Conservation (phyloP, 345 rosid species). For the Turnera subulata region DNA sequence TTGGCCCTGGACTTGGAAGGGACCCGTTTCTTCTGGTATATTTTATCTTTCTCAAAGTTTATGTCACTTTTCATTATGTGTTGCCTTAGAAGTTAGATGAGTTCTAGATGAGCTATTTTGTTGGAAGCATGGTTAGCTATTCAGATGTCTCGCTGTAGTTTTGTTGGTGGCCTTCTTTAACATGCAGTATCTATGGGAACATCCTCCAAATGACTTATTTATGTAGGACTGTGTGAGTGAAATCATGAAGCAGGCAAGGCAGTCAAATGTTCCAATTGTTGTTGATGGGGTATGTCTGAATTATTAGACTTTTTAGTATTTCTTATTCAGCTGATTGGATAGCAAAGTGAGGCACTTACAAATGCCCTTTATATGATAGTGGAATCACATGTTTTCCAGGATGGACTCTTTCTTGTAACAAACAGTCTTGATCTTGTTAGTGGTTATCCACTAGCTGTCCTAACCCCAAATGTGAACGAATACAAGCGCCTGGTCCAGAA, state of each 20-base stretch:
- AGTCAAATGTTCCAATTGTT: slow-evolving; percentile 67
- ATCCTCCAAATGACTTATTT: not conserved
- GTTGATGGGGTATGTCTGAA: slow-evolving; percentile 69
- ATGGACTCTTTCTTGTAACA: slow-evolving; percentile 88
- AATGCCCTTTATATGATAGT: slow-evolving; percentile 3
- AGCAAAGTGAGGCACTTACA: not conserved
- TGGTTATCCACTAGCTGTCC: slow-evolving; percentile 68
- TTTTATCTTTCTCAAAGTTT: slow-evolving; percentile 3
- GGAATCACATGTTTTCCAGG: slow-evolving; percentile 36
- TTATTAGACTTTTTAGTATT: not conserved
- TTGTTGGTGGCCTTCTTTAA: too few relatives aligned
- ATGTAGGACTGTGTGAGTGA: slow-evolving; percentile 72
- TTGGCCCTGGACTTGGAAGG: slow-evolving; percentile 99
- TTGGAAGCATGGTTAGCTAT: too few relatives aligned
- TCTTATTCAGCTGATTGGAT: slow-evolving; percentile 5
- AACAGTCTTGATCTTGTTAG: slow-evolving; percentile 62
- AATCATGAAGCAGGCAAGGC: slow-evolving; percentile 70
- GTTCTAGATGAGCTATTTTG: too few relatives aligned
- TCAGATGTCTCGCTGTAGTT: not conserved
- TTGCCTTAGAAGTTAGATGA: not conserved
- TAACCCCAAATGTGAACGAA: slow-evolving; percentile 90
- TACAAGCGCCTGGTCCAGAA: slow-evolving; percentile 83
- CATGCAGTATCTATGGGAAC: too few relatives aligned
- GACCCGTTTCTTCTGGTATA: slow-evolving; percentile 81
- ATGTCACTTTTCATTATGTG: not conserved